phyloP scores from a whole-genome alignment of 2,329 filamentous ascomycete genomes.

The Phialophora macrospora region DNA sequence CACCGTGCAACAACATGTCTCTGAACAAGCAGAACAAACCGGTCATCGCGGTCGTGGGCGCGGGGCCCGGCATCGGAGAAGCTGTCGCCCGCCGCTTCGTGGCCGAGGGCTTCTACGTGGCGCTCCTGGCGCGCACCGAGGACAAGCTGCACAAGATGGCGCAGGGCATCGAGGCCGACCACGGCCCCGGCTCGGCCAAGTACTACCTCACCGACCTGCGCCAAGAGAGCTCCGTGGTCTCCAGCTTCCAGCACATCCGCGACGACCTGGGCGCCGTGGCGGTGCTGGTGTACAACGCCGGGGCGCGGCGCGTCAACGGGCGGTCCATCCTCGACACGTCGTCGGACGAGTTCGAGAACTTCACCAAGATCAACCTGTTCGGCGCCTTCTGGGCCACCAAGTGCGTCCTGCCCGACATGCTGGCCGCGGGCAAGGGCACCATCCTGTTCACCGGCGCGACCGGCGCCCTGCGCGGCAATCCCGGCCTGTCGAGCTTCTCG shows the following conservation, averaged over 20 bases:
- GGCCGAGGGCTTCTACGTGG: conserved; percentile 31
- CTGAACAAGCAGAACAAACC: conserved; percentile 30
- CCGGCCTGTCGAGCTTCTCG: conserved; percentile 34
- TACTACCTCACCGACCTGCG: conserved; percentile 36
- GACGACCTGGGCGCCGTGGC: conserved; percentile 30
- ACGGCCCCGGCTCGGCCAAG: conserved; percentile 25
- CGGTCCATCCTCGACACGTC: conserved; percentile 32
- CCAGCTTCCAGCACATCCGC: conserved; percentile 29
- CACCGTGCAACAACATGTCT: conserved; percentile 25
- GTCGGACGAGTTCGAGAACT: conserved; percentile 35
- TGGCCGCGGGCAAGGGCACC: conserved; percentile 32
- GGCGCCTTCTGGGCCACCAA: conserved; percentile 38
- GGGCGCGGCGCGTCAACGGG: conserved; percentile 35
- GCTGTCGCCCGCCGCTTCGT: conserved; percentile 35
- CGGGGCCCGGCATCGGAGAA: conserved; percentile 36
- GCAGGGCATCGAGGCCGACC: conserved; percentile 28
- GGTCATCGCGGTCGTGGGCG: conserved; percentile 35
- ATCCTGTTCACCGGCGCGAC: conserved; percentile 35
- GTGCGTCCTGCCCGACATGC: conserved; percentile 34
- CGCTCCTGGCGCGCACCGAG: conserved; percentile 34
- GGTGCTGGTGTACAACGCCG: conserved; percentile 35
- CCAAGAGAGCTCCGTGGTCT: conserved; percentile 22
- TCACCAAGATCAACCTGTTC: conserved; percentile 38
- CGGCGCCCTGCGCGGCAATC: conserved; percentile 31
- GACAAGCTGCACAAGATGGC: conserved; percentile 35